Base-by-base conservation (phyloP, 2,329 filamentous ascomycete genomes). In the Didymella pinodella region DNA sequence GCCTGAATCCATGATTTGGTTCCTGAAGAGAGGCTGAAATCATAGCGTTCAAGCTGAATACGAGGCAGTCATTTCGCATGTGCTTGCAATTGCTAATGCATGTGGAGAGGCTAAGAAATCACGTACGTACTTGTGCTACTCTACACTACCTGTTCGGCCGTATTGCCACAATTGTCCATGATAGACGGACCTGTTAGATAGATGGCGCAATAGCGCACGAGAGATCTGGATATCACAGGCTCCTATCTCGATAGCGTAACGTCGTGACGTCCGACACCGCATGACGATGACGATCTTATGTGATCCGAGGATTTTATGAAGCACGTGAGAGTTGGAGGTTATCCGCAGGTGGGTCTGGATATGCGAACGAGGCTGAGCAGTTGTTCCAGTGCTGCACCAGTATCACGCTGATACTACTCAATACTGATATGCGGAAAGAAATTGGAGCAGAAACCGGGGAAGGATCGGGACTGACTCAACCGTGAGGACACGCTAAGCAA, bases 1-100 rank as follows among this genome's bases (percentile, higher is more conserved):
- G 36, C 55, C 26, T 32, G 28, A 20, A 14, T 18, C 29, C 28
- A 14, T 38, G 29, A 34, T 40, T 44, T 34, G 26, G 52, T 56
- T 34, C 43, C 40, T 53, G 59, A 54, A 52, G 34, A 36, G 31
- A 54, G 56, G 41, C 56, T 59, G 56, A 47, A 34, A 12, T 51
- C 25, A 47, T 50, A 50, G 34, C 20, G 54, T 29, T 7, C 32
- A 41, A 41, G 10, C 41, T 50, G 31, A 49, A 41, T 47, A 54
- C 46, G 56, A 50, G 26, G 48, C 29, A 32, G 20, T 45, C n/a
- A 31, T 46, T 46, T 20, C 36, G 36, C 4, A 43, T n/a, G 45
- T 20, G 16, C 14, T 5, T 41, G 31, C 29, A 40, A 49, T 28
- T 40, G 45, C 45, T 41, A 53, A 48, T 31, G 26, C 49, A 58